Evolutionary conservation across 805 yeast species (phyloP), one percentile per base, ranked within the genome.

Genomic region (Saccharomycopsis olivae): DNA sequence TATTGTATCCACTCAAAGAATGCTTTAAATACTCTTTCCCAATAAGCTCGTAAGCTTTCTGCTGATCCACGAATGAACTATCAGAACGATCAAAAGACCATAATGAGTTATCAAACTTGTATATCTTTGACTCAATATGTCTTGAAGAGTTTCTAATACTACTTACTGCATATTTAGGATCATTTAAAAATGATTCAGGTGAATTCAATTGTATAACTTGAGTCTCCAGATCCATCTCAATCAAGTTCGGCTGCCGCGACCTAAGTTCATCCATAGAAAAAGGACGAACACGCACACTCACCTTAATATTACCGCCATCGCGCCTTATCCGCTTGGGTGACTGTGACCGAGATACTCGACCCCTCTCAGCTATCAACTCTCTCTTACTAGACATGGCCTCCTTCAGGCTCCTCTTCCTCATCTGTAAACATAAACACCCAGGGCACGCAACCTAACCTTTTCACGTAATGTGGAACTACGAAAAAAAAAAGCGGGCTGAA

Each of bases 1-100:
- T 78, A 47, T 80, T 78, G 54, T 68, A 76, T 0, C 94, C 94
- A 47, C 70, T 71, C 38, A 81, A 54, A 3, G 83, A 65, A 61
- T 75, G 85, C 20, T 69, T 65, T 5, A 83, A 58, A 42, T 78
- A 62, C 31, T 74, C 77, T 9, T 65, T 62, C 1, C 88, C 94
- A 14, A 75, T 63, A 10, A 60, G 55, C 2, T 58, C 52, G 51
- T 78, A 83, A 3, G 80, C 69, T 2, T 54, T 54, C 5, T 51
- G 33, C 52, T 83, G 88, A 29, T 66, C 60, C 1, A 66, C 65
- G 51, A 55, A 69, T 23, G 62, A 36, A 1, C 53, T 33, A n/a
- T 60, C 58, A 1, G 45, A 14, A 0, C 52, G 29, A 29, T 63
- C 61, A 30, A 58, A 57, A 2, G 80, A 73, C 67, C 71, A 67